Conservation (phyloP, 345 rosid genomes). For the Eucalyptus marginata region DNA sequence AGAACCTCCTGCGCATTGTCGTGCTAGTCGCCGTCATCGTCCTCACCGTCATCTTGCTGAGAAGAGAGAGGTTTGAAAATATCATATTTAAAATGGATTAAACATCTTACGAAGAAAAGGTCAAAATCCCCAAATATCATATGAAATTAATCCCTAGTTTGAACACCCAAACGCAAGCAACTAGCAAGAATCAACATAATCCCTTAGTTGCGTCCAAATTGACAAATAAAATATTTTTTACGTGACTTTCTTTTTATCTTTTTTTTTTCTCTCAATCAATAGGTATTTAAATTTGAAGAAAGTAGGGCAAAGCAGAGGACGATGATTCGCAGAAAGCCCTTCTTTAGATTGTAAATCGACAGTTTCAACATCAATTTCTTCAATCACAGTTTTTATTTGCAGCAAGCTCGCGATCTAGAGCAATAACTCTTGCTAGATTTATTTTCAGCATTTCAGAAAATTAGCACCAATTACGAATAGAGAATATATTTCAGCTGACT, state of each 20-base stretch:
- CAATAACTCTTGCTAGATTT: too few species aligned
- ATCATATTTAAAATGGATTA: background rate
- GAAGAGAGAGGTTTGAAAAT: background rate
- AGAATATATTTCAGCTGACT: background rate
- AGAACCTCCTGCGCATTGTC: too few species aligned
- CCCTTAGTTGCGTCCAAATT: background rate
- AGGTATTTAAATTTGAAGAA: background rate
- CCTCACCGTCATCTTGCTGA: background rate
- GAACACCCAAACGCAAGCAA: background rate
- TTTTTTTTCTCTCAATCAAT: background rate
- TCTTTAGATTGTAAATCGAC: background rate
- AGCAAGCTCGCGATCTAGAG: background rate
- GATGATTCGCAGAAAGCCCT: background rate
- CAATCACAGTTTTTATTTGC: background rate
- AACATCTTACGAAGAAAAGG: background rate
- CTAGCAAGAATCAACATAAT: background rate
- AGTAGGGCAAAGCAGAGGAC: background rate
- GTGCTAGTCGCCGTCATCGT: background rate
- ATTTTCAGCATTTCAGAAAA: background rate
- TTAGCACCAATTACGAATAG: background rate
- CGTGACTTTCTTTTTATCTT: background rate
- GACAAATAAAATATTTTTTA: background rate
- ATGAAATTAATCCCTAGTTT: background rate
- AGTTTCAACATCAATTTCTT: background rate
- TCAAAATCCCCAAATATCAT: background rate